These are phyloP conservation scores for Lophium mytilinum DNA, from an alignment of 495 filamentous ascomycete genomes.

Conservation along the genomic window DNA sequence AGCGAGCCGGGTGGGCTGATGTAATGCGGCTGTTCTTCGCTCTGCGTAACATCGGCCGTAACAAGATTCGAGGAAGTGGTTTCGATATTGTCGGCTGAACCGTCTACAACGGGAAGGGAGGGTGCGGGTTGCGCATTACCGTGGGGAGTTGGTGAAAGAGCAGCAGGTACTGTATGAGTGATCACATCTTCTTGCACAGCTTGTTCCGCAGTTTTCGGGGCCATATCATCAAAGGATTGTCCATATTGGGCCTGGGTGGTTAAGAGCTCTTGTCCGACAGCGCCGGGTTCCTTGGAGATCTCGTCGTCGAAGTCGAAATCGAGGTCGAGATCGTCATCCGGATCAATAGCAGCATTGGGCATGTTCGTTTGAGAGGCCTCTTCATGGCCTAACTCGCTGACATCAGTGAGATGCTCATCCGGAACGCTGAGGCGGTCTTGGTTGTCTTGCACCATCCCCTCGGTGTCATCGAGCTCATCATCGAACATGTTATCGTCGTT, in stretches of 20 bases:
- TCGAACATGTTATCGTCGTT: slow-evolving; percentile 44
- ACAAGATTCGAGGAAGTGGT: too few species aligned
- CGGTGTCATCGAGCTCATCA: slow-evolving; percentile 14
- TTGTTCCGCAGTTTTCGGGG: background rate
- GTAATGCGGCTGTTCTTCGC: too few species aligned
- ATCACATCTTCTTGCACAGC: slow-evolving; percentile 26
- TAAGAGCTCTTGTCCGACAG: slow-evolving; percentile 12
- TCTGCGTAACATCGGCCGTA: too few species aligned
- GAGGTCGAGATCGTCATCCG: slow-evolving; percentile 24
- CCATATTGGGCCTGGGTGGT: background rate
- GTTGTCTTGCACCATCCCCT: slow-evolving; percentile 6
- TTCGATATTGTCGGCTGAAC: too few species aligned
- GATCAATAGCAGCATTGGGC: slow-evolving; percentile 15
- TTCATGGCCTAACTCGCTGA: slow-evolving; percentile 2
- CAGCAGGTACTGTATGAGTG: too few species aligned
- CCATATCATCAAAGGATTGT: background rate
- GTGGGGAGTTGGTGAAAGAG: too few species aligned
- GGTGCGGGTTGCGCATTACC: too few species aligned
- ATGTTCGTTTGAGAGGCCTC: slow-evolving; percentile 10
- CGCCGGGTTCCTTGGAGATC: slow-evolving; percentile 24
- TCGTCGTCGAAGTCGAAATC: slow-evolving; percentile 29
- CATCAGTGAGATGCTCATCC: slow-evolving; percentile 15
- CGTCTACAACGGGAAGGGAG: too few species aligned
- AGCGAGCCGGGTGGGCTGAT: too few species aligned
- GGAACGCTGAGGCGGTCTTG: slow-evolving; percentile 5